A percentile compares a stretch with the other conserved stretches of the same genome.
phyloP scores from a whole-genome alignment of 225 moss, liverwort and hornwort genomes.

The Rhytidiadelphus loreus region DNA sequence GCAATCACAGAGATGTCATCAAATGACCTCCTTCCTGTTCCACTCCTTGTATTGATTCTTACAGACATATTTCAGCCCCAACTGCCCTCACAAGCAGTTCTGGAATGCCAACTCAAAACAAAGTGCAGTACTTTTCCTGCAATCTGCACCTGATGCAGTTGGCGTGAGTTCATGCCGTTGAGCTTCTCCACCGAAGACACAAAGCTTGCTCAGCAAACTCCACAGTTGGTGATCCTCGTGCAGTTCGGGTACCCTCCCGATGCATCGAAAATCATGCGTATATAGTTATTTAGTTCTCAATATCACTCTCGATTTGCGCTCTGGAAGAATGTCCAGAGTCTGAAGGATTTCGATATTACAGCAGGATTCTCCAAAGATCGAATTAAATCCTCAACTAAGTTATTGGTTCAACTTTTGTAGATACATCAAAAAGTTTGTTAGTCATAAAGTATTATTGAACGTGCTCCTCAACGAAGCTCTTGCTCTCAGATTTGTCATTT shows the following conservation, averaged over 20 bases:
- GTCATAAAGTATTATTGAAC: background rate
- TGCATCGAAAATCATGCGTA: background rate
- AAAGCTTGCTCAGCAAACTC: background rate
- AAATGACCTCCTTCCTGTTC: conserved; percentile 9
- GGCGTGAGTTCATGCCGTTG: background rate
- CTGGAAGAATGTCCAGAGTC: background rate
- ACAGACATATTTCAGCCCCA: background rate
- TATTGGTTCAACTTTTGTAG: background rate
- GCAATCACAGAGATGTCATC: background rate
- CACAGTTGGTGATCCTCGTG: background rate
- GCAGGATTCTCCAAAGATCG: background rate
- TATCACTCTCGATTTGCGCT: background rate
- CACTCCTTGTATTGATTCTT: conserved; percentile 7
- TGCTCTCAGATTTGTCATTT: background rate
- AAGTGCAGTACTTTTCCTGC: background rate
- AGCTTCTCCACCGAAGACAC: background rate
- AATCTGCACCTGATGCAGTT: background rate
- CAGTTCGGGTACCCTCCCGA: background rate
- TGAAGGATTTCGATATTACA: background rate
- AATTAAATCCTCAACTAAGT: background rate
- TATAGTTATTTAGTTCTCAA: background rate
- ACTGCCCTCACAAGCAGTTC: conserved; percentile 1
- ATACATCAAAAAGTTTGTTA: background rate
- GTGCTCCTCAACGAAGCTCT: background rate
- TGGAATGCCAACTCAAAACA: background rate